Evolutionary conservation across 345 rosid genomes (phyloP).

Genomic region (Eucalyptus regnans): DNA sequence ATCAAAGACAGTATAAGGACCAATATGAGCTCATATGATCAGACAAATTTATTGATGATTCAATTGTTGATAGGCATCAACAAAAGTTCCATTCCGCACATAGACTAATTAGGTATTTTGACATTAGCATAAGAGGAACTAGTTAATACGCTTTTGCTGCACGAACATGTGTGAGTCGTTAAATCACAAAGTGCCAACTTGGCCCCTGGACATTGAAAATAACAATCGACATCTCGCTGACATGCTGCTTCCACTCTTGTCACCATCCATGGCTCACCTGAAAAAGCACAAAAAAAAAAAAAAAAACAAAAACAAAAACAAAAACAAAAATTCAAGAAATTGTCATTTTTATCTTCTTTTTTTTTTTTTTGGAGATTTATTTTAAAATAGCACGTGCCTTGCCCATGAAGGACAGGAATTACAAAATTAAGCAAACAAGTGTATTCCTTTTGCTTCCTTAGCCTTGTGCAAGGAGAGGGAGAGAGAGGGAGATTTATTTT

Average conservation of each 20-base stretch:
- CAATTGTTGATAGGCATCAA: too few relatives aligned
- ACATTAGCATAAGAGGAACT: neutral
- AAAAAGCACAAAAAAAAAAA: too few relatives aligned
- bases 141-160: accelerated
- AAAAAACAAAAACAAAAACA: too few relatives aligned
- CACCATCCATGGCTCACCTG: neutral
- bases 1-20: too few relatives aligned
- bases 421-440: too few relatives aligned
- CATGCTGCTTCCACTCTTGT: neutral
- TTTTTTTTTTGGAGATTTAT: neutral
- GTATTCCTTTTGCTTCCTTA: too few relatives aligned
- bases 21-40: too few relatives aligned
- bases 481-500: too few relatives aligned
- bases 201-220: accelerated
- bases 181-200: accelerated
- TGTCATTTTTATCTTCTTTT: neutral
- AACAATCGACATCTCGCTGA: accelerated
- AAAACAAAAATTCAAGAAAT: too few relatives aligned
- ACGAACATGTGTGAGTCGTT: neutral
- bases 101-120: neutral
- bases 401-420: neutral
- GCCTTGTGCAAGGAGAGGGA: too few relatives aligned
- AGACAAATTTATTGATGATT: neutral
- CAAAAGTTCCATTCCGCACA: neutral
- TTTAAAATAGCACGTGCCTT: neutral